Conservation (phyloP, 163 green algal species). For the Scenedesmus sp. region DNA sequence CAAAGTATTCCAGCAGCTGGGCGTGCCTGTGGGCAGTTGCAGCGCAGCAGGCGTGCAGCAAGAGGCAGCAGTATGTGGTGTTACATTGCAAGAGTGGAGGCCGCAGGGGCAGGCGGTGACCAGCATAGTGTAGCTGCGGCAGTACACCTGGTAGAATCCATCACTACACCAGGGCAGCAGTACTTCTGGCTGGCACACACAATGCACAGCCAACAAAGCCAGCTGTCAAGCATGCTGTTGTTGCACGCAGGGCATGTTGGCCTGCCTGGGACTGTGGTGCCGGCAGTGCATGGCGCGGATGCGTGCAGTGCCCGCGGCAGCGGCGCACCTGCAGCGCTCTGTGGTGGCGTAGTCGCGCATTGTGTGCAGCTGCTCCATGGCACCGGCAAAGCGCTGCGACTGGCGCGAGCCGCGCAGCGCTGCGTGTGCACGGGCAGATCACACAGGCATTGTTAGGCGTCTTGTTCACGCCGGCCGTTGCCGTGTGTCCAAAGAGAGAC, state of each 20-base stretch:
- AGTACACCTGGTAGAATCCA: too few species aligned
- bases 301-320: neutral
- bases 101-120: too few species aligned
- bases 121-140: too few species aligned
- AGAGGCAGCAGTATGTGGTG: neutral
- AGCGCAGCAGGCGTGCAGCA: neutral
- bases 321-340: neutral
- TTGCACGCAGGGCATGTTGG: too few species aligned
- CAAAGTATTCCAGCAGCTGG: constrained; percentile 75
- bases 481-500: too few species aligned
- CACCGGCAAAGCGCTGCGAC: neutral
- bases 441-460: neutral
- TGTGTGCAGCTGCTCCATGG: constrained; percentile 52
- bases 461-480: too few species aligned
- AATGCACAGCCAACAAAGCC: too few species aligned
- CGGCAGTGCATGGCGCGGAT: neutral
- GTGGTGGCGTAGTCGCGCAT: constrained; percentile 54
- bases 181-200: too few species aligned
- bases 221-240: too few species aligned
- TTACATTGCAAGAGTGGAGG: too few species aligned
- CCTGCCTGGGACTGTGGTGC: too few species aligned
- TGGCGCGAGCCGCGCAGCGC: constrained; percentile 1
- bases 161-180: too few species aligned
- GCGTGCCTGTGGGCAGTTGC: constrained; percentile 27
- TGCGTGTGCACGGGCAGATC: neutral